Evolutionary conservation across 768 basidiomycete species (phyloP).

Genomic region (Lyophyllum decastes): DNA sequence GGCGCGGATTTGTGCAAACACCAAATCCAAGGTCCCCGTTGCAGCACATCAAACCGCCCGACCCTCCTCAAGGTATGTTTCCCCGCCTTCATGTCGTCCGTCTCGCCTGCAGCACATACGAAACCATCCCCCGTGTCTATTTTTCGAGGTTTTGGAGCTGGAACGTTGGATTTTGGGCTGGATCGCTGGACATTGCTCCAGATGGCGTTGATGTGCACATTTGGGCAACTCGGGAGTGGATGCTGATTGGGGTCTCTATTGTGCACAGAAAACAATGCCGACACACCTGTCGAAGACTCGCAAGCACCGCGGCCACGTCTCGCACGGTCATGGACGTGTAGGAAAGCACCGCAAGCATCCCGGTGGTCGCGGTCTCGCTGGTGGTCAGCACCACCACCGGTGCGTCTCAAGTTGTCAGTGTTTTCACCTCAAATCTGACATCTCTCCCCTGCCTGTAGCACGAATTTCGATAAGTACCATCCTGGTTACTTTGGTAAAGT

Average conservation of each 20-base stretch:
- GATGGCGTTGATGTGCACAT: slow-evolving; percentile 46
- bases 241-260: slow-evolving; percentile 17
- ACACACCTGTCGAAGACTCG: slow-evolving; percentile 95
- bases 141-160: slow-evolving; percentile 12
- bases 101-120: background rate
- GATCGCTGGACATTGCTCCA: slow-evolving; percentile 38
- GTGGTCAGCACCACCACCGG: slow-evolving; percentile 99
- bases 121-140: slow-evolving; percentile 4
- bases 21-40: slow-evolving; percentile 23
- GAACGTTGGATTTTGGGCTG: slow-evolving; percentile 36
- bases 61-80: slow-evolving; percentile 71
- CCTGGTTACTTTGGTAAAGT: slow-evolving; percentile 99
- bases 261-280: slow-evolving; percentile 70
- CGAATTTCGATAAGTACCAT: slow-evolving; percentile 99
- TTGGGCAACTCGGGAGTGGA: slow-evolving; percentile 18
- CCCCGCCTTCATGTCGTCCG: slow-evolving; percentile 20
- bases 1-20: slow-evolving; percentile 25
- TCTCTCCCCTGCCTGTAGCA: slow-evolving; percentile 44
- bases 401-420: slow-evolving; percentile 38
- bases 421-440: background rate
- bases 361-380: slow-evolving; percentile 99
- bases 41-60: slow-evolving; percentile 43
- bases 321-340: slow-evolving; percentile 99
- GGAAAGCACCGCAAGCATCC: slow-evolving; percentile 99
- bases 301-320: slow-evolving; percentile 99